Conservation (phyloP, 345 rosid genomes). For the Pugionium dolabratum region DNA sequence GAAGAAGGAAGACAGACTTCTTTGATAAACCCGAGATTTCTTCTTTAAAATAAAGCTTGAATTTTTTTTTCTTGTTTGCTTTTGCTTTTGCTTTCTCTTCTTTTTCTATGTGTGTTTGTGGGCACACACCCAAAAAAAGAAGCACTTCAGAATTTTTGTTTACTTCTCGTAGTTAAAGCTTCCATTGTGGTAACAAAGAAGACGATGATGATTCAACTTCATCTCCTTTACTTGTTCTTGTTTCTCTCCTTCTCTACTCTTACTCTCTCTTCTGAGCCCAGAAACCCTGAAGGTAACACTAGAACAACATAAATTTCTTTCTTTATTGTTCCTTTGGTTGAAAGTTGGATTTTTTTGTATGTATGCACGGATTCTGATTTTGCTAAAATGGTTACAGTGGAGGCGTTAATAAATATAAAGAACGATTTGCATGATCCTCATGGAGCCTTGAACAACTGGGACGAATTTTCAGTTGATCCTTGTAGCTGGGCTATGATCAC, state of each 20-base stretch:
- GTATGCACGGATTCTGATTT: background rate
- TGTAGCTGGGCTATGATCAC: conserved; percentile 98
- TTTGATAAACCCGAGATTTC: conserved; percentile 29
- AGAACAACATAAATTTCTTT: background rate
- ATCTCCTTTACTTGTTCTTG: conserved; percentile 38
- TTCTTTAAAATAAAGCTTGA: background rate
- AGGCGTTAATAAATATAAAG: conserved; percentile 68
- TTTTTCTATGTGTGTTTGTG: conserved; percentile 37
- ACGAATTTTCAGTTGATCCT: conserved; percentile 91
- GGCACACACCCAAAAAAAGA: conserved; percentile 26
- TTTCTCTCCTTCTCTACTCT: conserved; percentile 36
- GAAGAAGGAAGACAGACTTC: conserved; percentile 12
- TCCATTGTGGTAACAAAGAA: conserved; percentile 12
- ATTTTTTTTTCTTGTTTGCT: conserved; percentile 9
- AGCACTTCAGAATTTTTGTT: conserved; percentile 1
- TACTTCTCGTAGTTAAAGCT: conserved; percentile 1
- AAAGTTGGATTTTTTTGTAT: conserved; percentile 11
- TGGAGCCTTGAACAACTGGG: conserved; percentile 90
- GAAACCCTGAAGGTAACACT: conserved; percentile 82
- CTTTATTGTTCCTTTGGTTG: conserved; percentile 1
- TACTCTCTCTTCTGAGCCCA: conserved; percentile 66
- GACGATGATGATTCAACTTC: conserved; percentile 22
- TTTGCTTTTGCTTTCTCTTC: conserved; percentile 42
- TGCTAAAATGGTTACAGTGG: conserved; percentile 49
- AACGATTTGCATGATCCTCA: conserved; percentile 68